phyloP scores from a whole-genome alignment of 2,329 filamentous ascomycete genomes.

The Juglanconis sp. region DNA sequence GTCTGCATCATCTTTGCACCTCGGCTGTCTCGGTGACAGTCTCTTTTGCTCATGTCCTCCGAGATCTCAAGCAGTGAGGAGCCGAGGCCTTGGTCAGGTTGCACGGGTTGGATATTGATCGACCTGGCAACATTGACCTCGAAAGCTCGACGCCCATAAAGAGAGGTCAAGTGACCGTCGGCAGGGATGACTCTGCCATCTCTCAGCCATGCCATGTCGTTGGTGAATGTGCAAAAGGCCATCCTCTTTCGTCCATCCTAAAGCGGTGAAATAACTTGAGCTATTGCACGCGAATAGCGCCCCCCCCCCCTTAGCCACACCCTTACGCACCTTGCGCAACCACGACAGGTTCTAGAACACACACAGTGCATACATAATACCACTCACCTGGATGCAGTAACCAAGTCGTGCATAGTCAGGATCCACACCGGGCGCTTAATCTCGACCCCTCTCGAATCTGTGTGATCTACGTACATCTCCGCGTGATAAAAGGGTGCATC shows the following conservation, averaged over 20 bases:
- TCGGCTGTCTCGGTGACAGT: background rate
- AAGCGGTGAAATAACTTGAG: background rate
- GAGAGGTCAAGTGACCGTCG: background rate
- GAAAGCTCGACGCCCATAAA: background rate
- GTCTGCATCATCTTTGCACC: background rate
- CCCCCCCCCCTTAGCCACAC: background rate
- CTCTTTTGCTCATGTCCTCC: background rate
- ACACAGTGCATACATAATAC: background rate
- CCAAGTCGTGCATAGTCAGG: background rate
- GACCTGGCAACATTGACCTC: background rate
- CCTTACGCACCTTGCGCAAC: background rate
- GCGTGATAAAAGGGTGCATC: conserved; percentile 7
- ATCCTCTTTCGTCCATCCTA: conserved; percentile 6
- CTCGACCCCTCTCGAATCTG: background rate
- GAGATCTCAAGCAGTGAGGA: background rate
- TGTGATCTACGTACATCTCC: conserved; percentile 3
- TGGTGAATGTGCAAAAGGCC: conserved; percentile 3
- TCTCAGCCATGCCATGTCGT: background rate
- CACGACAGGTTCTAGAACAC: background rate
- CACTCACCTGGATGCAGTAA: background rate
- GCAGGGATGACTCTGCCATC: conserved; percentile 6
- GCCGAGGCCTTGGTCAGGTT: background rate
- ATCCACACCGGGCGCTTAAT: conserved; percentile 15
- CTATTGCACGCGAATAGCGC: background rate
- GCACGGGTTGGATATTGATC: background rate